A percentile compares a stretch with the other conserved stretches of the same genome.
These are phyloP conservation scores for Anthostomella pinea DNA, from an alignment of 2,329 filamentous ascomycete genomes.

Conservation along the genomic window DNA sequence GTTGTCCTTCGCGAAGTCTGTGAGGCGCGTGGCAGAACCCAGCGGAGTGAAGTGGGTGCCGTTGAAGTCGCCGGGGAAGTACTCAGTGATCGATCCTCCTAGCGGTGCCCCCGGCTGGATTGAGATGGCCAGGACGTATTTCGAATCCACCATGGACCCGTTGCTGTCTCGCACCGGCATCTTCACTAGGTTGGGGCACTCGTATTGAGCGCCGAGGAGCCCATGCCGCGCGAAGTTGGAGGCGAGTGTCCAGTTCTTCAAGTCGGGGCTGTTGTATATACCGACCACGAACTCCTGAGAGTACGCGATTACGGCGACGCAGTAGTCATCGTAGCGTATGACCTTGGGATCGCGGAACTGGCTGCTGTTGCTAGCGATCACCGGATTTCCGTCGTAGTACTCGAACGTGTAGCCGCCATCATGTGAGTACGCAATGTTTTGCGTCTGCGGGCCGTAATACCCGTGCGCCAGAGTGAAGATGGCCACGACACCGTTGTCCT, in stretches of 20 bases:
- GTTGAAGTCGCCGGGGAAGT: conserved; percentile 59
- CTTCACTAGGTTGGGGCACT: conserved; percentile 60
- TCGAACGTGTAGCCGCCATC: conserved; percentile 62
- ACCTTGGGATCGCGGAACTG: conserved; percentile 68
- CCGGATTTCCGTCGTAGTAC: conserved; percentile 58
- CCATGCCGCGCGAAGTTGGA: conserved; percentile 57
- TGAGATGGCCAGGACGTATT: conserved; percentile 48
- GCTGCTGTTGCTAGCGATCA: conserved; percentile 51
- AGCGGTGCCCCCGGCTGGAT: conserved; percentile 57
- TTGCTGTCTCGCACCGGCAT: conserved; percentile 43
- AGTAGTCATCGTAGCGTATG: conserved; percentile 53
- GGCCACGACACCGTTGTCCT: conserved; percentile 60
- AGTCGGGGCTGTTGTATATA: conserved; percentile 59
- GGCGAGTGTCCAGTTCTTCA: conserved; percentile 55
- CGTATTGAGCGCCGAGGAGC: conserved; percentile 55
- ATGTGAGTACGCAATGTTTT: conserved; percentile 59
- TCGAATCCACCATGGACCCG: conserved; percentile 33
- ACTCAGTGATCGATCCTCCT: conserved; percentile 54
- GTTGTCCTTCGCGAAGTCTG: conserved; percentile 51
- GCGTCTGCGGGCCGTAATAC: conserved; percentile 44
- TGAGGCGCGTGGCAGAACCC: conserved; percentile 40
- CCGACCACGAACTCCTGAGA: conserved; percentile 54
- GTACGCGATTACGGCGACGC: conserved; percentile 58
- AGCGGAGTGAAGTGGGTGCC: conserved; percentile 56
- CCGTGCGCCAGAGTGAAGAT: conserved; percentile 44